Conservation (phyloP, 192 early-diverging fungal species). For the Gaertneriomyces sp. region DNA sequence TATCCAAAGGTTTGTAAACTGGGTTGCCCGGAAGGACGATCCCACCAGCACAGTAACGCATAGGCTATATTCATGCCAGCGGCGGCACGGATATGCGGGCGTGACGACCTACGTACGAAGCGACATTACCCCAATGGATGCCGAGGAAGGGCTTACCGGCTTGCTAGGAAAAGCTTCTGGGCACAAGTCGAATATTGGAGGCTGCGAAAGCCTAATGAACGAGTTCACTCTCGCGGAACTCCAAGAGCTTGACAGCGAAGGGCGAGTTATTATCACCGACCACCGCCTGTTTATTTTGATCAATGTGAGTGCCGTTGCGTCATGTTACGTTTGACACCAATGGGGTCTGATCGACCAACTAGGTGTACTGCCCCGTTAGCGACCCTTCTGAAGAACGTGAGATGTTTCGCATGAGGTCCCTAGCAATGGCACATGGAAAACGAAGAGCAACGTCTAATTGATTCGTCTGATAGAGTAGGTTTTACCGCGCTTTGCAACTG, state of each 20-base stretch:
- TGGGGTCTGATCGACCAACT: background rate
- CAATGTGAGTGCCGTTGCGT: constrained; percentile 39
- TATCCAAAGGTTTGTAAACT: constrained; percentile 46
- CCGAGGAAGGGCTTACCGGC: constrained; percentile 70
- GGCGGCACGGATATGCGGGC: constrained; percentile 61
- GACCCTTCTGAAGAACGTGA: constrained; percentile 46
- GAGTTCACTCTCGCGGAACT: constrained; percentile 39
- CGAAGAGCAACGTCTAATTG: background rate
- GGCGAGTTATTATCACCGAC: constrained; percentile 67
- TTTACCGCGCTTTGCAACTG: constrained; percentile 34
- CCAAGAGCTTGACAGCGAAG: constrained; percentile 63
- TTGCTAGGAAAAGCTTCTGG: constrained; percentile 16
- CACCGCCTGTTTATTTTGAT: constrained; percentile 72
- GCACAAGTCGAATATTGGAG: constrained; percentile 15
- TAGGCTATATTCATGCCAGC: constrained; percentile 4
- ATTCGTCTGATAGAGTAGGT: constrained; percentile 9
- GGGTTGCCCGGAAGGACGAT: background rate
- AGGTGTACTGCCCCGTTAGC: constrained; percentile 61
- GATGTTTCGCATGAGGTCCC: constrained; percentile 50
- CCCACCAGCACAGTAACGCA: background rate
- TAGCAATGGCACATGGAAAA: constrained; percentile 23
- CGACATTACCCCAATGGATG: constrained; percentile 46
- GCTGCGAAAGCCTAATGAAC: constrained; percentile 25
- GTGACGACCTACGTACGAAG: constrained; percentile 62
- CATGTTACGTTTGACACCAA: constrained; percentile 2